Evolutionary conservation across 176 grass and related monocot genomes (phyloP), one percentile per base, ranked within the genome.

Genomic region (Phragmites australis): DNA sequence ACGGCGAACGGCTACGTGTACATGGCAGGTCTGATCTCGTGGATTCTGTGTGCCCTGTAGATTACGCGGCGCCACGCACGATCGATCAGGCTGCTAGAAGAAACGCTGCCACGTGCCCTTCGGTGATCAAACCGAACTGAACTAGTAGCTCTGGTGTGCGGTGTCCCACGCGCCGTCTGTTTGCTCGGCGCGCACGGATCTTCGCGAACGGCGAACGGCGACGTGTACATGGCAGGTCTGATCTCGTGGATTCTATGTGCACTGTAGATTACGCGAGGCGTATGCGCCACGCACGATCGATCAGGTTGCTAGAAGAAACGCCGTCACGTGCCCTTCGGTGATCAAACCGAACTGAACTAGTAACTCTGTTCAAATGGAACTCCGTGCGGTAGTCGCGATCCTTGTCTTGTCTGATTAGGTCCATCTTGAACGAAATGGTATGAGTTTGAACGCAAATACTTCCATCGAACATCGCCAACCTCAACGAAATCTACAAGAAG

Each of bases 1-100:
- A 23, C 70, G 70, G 10, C 29, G 46, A 34, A 73, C 70, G 70
- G 18, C 55, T 46, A 55, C 71, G 72, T 75, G 52, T 21, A 6
- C 0, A 4, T 10, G 53, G 9, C 15, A 3, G 22, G 16, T 15
- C 1, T 18, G 54, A 3, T 60, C 22, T 60, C 73, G 23, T 14
- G 65, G 23, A 6, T 2, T 14, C n/a, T 46, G 23, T 11, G 41
- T 3, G 3, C 25, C 23, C 4, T 43, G 54, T 21, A 27, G 55
- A 21, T 26, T 3, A 2, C 4, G 15, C 16, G 39, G 22, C 26
- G n/a, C n/a, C 72, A 30, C 73, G 8, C 74, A 27, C 19, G 42
- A n/a, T 15, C 3, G 55, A n/a, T 45, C 41, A 59, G 73, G 73
- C 12, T 17, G 8, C 71, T 3, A 49, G n/a, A 6, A 53, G 29